Percentiles rank a stretch among this genome's conserved stretches.
Evolutionary conservation across 495 filamentous ascomycete species (phyloP).

Genomic region (Cladorrhinum samala): DNA sequence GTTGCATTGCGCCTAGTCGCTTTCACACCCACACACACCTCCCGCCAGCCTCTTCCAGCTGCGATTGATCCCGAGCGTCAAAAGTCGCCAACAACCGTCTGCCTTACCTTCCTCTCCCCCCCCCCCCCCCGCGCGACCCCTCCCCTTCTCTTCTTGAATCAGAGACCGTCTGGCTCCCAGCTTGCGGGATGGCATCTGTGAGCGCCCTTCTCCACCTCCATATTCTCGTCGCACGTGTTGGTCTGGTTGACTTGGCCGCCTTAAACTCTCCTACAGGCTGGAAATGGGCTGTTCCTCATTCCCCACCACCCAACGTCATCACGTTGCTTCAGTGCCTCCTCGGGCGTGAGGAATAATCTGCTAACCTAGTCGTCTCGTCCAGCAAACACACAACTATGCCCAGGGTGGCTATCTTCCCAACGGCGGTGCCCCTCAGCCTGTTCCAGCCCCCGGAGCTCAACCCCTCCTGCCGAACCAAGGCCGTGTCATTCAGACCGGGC

Average conservation of each 20-base stretch:
- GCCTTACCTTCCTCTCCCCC: neutral
- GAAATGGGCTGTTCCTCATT: neutral
- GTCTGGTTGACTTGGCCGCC: neutral
- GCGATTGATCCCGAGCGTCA: neutral
- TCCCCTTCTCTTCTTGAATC: constrained; percentile 1
- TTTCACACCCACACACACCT: neutral
- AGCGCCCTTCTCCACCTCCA: constrained; percentile 7
- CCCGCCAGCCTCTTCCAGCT: neutral
- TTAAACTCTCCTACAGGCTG: neutral
- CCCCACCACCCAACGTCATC: neutral
- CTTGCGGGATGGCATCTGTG: constrained; percentile 30
- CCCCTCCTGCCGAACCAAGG: constrained; percentile 54
- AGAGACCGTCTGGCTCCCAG: neutral
- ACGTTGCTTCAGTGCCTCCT: neutral
- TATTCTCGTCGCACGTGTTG: neutral
- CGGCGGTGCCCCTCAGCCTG: constrained; percentile 42
- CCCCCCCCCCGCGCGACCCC: neutral
- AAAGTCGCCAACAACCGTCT: neutral
- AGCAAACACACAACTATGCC: constrained; percentile 23
- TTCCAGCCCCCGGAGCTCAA: constrained; percentile 44
- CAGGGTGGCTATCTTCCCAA: constrained; percentile 48
- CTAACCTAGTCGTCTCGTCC: neutral
- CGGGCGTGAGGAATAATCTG: neutral
- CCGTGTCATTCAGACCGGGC: constrained; percentile 74
- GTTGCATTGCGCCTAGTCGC: constrained; percentile 4